A percentile compares a stretch with the other conserved stretches of the same genome.
Evolutionary conservation across 345 rosid genomes (phyloP).

Genomic region (Salix viminalis): DNA sequence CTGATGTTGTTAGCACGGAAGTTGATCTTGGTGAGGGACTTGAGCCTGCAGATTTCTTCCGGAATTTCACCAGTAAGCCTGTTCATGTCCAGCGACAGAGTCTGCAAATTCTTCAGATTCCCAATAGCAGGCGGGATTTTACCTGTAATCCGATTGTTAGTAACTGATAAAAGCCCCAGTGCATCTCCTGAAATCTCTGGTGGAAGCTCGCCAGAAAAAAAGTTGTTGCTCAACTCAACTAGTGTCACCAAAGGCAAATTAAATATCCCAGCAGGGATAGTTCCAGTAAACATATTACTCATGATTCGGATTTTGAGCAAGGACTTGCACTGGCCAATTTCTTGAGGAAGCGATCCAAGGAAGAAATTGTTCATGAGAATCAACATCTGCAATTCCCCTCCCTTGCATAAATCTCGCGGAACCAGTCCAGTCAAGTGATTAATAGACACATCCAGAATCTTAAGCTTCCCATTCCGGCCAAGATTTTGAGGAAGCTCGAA

Average conservation of each 20-base stretch:
- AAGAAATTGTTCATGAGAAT: slow-evolving; percentile 67
- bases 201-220: slow-evolving; percentile 74
- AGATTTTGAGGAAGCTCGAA: slow-evolving; percentile 54
- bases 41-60: slow-evolving; percentile 40
- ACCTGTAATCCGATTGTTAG: slow-evolving; percentile 62
- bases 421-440: slow-evolving; percentile 74
- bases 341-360: slow-evolving; percentile 63
- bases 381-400: slow-evolving; percentile 46
- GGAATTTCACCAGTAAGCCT: slow-evolving; percentile 58
- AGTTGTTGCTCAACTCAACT: slow-evolving; percentile 56
- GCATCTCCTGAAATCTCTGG: slow-evolving; percentile 44
- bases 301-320: slow-evolving; percentile 46
- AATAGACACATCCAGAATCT: slow-evolving; percentile 49
- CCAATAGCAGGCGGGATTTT: slow-evolving; percentile 63
- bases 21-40: slow-evolving; percentile 42
- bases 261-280: slow-evolving; percentile 69
- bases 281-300: slow-evolving; percentile 54
- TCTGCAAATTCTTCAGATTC: slow-evolving; percentile 39
- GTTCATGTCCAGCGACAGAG: slow-evolving; percentile 49
- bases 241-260: slow-evolving; percentile 40
- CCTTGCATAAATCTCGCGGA: slow-evolving; percentile 65
- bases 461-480: slow-evolving; percentile 62
- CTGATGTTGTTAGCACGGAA: slow-evolving; percentile 50
- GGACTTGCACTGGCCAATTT: slow-evolving; percentile 64
- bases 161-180: slow-evolving; percentile 38